These are phyloP conservation scores for Dactylorhiza incarnata DNA, from an alignment of 106 monocot genomes.

Conservation along the genomic window DNA sequence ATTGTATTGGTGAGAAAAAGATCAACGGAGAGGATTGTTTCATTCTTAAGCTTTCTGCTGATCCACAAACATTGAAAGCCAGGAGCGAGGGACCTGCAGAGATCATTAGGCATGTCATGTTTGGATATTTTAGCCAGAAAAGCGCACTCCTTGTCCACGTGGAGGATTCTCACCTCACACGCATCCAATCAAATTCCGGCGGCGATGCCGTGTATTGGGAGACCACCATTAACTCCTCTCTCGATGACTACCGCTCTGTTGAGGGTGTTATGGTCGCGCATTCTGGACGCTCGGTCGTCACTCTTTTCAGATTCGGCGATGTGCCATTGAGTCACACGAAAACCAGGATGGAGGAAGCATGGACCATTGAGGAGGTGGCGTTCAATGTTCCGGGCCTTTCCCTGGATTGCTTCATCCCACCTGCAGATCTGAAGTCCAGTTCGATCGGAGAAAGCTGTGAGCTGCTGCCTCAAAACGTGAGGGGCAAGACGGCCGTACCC, in stretches of 20 bases:
- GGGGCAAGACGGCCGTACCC: slow-evolving; percentile 7
- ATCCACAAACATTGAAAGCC: slow-evolving; percentile 41
- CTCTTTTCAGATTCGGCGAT: slow-evolving; percentile 53
- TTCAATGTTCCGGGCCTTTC: slow-evolving; percentile 67
- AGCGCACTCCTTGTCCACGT: slow-evolving; percentile 41
- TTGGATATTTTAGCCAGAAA: slow-evolving; percentile 60
- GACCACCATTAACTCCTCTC: slow-evolving; percentile 46
- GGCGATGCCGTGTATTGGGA: slow-evolving; percentile 58
- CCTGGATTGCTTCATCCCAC: slow-evolving; percentile 57
- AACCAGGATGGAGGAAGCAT: slow-evolving; percentile 54
- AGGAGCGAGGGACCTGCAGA: slow-evolving; percentile 52
- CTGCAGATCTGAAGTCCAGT: slow-evolving; percentile 30
- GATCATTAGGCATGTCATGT: slow-evolving; percentile 48
- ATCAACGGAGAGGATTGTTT: slow-evolving; percentile 55
- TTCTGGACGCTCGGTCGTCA: slow-evolving; percentile 42
- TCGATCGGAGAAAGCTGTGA: slow-evolving; percentile 31
- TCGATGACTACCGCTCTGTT: slow-evolving; percentile 40
- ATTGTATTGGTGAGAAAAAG: slow-evolving; percentile 54
- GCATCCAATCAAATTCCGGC: slow-evolving; percentile 31
- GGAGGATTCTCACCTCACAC: slow-evolving; percentile 54
- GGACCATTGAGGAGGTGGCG: slow-evolving; percentile 61
- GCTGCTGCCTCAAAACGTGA: slow-evolving; percentile 18
- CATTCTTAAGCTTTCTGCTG: slow-evolving; percentile 53
- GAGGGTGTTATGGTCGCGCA: slow-evolving; percentile 65
- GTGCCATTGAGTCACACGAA: slow-evolving; percentile 44